phyloP scores from a whole-genome alignment of 192 early-diverging fungal species.

The Anaeromyces robustus region DNA sequence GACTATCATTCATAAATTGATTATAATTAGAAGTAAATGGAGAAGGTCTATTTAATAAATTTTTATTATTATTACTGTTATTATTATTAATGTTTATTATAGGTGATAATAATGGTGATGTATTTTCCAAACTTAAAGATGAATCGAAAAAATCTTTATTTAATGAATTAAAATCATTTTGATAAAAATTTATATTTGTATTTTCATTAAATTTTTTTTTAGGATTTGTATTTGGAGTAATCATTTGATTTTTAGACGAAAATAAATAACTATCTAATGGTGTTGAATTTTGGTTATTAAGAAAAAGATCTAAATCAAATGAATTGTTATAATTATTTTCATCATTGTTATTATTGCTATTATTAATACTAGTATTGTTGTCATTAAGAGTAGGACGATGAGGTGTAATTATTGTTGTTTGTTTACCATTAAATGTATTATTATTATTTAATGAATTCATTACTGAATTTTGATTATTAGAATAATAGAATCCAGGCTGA shows the following conservation, averaged over 20 bases:
- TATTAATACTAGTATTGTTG: too few relatives aligned
- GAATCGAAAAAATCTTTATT: not conserved
- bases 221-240: not conserved
- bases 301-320: not conserved
- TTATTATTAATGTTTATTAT: not conserved
- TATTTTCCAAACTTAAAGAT: not conserved
- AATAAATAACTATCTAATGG: not conserved
- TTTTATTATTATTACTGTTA: too few relatives aligned
- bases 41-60: not conserved
- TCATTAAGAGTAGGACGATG: too few relatives aligned
- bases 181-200: too few relatives aligned
- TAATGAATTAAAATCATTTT: not conserved
- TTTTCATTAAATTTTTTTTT: not conserved
- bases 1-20: not conserved
- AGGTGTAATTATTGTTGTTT: too few relatives aligned
- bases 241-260: not conserved
- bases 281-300: not conserved
- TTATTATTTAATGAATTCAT: too few relatives aligned
- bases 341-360: too few relatives aligned
- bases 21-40: not conserved
- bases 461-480: not conserved
- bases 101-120: not conserved
- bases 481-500: not conserved
- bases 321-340: too few relatives aligned
- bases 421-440: too few relatives aligned